Evolutionary conservation across 495 filamentous ascomycete species (phyloP).

Genomic region (Penicillium riverlandense): DNA sequence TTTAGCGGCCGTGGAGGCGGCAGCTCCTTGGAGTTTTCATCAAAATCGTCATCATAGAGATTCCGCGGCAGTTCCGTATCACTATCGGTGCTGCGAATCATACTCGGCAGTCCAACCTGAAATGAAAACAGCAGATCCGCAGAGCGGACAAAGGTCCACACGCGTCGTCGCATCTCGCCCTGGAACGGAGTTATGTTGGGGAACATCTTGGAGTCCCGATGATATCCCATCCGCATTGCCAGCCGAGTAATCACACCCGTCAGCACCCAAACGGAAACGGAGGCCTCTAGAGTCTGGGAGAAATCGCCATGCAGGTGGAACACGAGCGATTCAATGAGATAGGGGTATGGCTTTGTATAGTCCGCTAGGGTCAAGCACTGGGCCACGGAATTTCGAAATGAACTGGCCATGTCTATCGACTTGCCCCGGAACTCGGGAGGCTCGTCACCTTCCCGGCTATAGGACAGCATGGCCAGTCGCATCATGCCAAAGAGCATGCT

Average conservation of each 20-base stretch:
- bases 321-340: slow-evolving; percentile 84
- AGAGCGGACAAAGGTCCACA: slow-evolving; percentile 80
- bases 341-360: slow-evolving; percentile 77
- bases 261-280: slow-evolving; percentile 76
- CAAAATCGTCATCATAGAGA: slow-evolving; percentile 89
- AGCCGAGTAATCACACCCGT: slow-evolving; percentile 73
- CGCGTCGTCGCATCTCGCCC: slow-evolving; percentile 82
- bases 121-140: slow-evolving; percentile 85
- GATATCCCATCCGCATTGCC: slow-evolving; percentile 92
- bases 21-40: slow-evolving; percentile 66
- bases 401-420: slow-evolving; percentile 67
- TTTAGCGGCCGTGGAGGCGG: slow-evolving; percentile 65
- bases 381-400: slow-evolving; percentile 74
- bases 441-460: slow-evolving; percentile 82
- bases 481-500: slow-evolving; percentile 83
- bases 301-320: slow-evolving; percentile 82
- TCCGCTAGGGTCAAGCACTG: slow-evolving; percentile 84
- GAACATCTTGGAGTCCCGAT: slow-evolving; percentile 83
- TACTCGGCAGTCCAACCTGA: slow-evolving; percentile 81
- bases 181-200: slow-evolving; percentile 77
- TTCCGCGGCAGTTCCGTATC: slow-evolving; percentile 86
- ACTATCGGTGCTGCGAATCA: slow-evolving; percentile 74
- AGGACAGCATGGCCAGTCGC: slow-evolving; percentile 85
- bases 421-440: slow-evolving; percentile 72
- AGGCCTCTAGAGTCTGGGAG: slow-evolving; percentile 68